These are phyloP conservation scores for Spongospora subterranea DNA, from an alignment of 208 protist species.

Conservation along the genomic window DNA sequence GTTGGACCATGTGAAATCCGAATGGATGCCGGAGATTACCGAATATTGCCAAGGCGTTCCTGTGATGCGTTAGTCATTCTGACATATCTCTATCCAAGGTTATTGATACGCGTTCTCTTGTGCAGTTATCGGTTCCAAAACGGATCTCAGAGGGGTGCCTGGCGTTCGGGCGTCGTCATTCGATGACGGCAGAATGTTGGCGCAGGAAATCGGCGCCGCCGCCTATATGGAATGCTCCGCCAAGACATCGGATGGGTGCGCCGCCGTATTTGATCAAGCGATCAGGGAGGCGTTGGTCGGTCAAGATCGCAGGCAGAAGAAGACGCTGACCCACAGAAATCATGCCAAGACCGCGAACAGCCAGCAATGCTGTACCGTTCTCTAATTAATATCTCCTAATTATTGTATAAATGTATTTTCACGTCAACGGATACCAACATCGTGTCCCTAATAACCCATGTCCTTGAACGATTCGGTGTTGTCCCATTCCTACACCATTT, in stretches of 20 bases:
- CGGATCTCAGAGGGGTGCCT: neutral
- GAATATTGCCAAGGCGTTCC: slow-evolving; percentile 71
- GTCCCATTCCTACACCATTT: slow-evolving; percentile 1
- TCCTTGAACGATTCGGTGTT: neutral
- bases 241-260: slow-evolving; percentile 64
- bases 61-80: neutral
- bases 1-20: slow-evolving; percentile 78
- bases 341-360: neutral
- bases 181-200: slow-evolving; percentile 60
- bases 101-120: neutral
- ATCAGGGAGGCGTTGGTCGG: neutral
- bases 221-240: slow-evolving; percentile 74
- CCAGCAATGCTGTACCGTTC: neutral
- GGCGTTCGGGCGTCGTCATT: neutral
- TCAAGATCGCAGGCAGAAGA: neutral
- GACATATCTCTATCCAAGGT: neutral
- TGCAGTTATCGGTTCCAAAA: neutral
- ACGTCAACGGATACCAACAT: neutral
- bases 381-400: neutral
- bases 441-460: too few species aligned
- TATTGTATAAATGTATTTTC: neutral
- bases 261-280: slow-evolving; percentile 63
- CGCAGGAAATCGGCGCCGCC: slow-evolving; percentile 66
- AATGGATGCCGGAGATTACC: slow-evolving; percentile 71
- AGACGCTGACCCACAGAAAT: neutral